These are phyloP conservation scores for Ulmus americana DNA, from an alignment of 331 rosid genomes.

Conservation along the genomic window DNA sequence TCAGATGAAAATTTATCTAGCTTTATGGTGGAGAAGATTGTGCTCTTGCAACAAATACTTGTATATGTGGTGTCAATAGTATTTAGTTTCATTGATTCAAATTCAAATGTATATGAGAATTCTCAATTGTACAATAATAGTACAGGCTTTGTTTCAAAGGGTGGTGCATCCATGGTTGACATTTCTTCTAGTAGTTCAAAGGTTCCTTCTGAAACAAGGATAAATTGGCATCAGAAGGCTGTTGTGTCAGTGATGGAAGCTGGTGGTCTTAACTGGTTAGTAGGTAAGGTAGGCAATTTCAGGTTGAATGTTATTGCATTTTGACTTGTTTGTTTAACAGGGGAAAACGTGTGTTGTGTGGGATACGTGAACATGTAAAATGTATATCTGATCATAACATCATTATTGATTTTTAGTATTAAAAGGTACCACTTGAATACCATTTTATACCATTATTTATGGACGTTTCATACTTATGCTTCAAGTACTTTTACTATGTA, in stretches of 20 bases:
- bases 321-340: not conserved
- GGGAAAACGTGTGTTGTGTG: not conserved
- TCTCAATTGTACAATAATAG: slow-evolving; percentile 47
- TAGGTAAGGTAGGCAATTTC: slow-evolving; percentile 97
- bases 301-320: slow-evolving; percentile 26
- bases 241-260: slow-evolving; percentile 95
- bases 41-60: slow-evolving; percentile 70
- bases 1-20: slow-evolving; percentile 61
- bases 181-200: slow-evolving; percentile 52
- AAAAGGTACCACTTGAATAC: not conserved
- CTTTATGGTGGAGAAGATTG: slow-evolving; percentile 50
- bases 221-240: slow-evolving; percentile 87
- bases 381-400: not conserved
- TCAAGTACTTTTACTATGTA: no score
- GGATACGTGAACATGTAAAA: not conserved
- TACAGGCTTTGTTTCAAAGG: slow-evolving; percentile 32
- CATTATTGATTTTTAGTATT: not conserved
- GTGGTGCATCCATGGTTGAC: slow-evolving; percentile 35
- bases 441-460: not conserved
- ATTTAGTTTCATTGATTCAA: slow-evolving; percentile 62
- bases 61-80: slow-evolving; percentile 65
- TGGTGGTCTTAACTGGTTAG: slow-evolving; percentile 99
- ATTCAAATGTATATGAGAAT: slow-evolving; percentile 48
- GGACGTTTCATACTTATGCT: not conserved
- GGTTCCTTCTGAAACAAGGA: slow-evolving; percentile 54